Base-by-base conservation (phyloP, 2,329 filamentous ascomycete species). In the Scedosporium aurantiacum region DNA sequence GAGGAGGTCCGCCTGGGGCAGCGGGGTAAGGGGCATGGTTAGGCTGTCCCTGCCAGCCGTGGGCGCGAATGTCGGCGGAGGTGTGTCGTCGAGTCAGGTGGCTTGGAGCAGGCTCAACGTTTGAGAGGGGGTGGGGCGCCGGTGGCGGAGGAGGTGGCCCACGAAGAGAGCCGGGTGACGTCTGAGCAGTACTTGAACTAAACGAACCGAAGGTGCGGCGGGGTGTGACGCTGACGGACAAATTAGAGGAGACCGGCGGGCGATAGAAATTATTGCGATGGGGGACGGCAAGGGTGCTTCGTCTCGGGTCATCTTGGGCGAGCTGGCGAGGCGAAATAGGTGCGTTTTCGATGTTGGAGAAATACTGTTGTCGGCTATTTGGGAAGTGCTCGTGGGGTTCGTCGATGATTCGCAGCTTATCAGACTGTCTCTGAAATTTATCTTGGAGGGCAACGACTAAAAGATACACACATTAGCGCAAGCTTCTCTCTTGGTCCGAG, bases 41-140 rank as follows among this genome's bases (percentile, higher is more conserved):
- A 32, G 78, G 76, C 57, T 75, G 79, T 6, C 79, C 79, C 64
- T 86, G 87, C 85, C 89, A 93, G 43, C 88, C 90, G 70, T 91
- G 88, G 67, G 92, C 88, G 60, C 94, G 87, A 67, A 99, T 97
- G 71, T 99, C 94, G 63, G 94, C 94, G 45, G 92, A 93, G 1
- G 94, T 99, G 74, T 99, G 94, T 64, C 93, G 85, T 65, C 93
- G 86, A 54, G 86, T 83, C 56, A 96, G 79, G 68, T 85, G 91
- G 62, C 84, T 82, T 41, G 86, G 84, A 40, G 84, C 82, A 27
- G 82, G 79, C 67, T 86, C 80, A 37, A 84, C 79, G 62, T 83
- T 78, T 18, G 87, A 82, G 21, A 87, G 78, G 40, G 86, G 86
- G 69, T 90, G 89, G 37, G 85, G 83, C 16, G 73, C 78, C 65